phyloP scores from a whole-genome alignment of 2,329 filamentous ascomycete species.

The Colletotrichum somersetense region DNA sequence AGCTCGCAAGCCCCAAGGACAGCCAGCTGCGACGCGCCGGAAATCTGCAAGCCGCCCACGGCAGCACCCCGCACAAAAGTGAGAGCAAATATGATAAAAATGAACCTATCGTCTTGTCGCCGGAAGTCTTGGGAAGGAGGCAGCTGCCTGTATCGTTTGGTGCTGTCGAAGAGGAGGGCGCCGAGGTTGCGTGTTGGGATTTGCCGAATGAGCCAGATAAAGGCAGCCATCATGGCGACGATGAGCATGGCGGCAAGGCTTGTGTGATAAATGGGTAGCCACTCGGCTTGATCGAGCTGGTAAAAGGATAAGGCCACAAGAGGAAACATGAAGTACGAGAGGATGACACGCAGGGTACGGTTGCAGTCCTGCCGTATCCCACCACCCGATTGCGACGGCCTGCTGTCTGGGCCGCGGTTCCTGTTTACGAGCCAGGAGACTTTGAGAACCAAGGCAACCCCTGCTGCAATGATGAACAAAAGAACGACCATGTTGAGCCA shows the following conservation, averaged over 20 bases:
- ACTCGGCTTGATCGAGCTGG: slow-evolving; percentile 62
- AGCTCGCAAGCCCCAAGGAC: slow-evolving; percentile 78
- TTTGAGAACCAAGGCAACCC: slow-evolving; percentile 63
- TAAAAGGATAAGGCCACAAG: slow-evolving; percentile 79
- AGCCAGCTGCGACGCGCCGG: slow-evolving; percentile 72
- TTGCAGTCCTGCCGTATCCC: slow-evolving; percentile 46
- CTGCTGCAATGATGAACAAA: slow-evolving; percentile 67
- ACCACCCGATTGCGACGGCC: slow-evolving; percentile 7
- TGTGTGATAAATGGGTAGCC: slow-evolving; percentile 46
- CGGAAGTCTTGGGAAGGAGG: slow-evolving; percentile 63
- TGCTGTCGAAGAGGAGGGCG: slow-evolving; percentile 59
- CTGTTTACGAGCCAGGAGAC: slow-evolving; percentile 55
- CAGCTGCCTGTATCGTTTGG: slow-evolving; percentile 76
- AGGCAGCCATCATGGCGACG: slow-evolving; percentile 43
- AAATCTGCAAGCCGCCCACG: slow-evolving; percentile 73
- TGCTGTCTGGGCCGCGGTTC: slow-evolving; percentile 60
- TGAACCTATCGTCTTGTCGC: slow-evolving; percentile 56
- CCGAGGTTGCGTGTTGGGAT: slow-evolving; percentile 47
- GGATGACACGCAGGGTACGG: slow-evolving; percentile 74
- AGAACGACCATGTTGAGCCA: slow-evolving; percentile 80
- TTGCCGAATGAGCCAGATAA: slow-evolving; percentile 49
- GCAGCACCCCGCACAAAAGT: slow-evolving; percentile 75
- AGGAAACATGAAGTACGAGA: slow-evolving; percentile 82
- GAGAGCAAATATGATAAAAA: slow-evolving; percentile 72
- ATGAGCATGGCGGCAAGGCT: slow-evolving; percentile 51